Evolutionary conservation across 495 filamentous ascomycete genomes (phyloP), one percentile per base, ranked within the genome.

Genomic region (Trichoderma parareesei): DNA sequence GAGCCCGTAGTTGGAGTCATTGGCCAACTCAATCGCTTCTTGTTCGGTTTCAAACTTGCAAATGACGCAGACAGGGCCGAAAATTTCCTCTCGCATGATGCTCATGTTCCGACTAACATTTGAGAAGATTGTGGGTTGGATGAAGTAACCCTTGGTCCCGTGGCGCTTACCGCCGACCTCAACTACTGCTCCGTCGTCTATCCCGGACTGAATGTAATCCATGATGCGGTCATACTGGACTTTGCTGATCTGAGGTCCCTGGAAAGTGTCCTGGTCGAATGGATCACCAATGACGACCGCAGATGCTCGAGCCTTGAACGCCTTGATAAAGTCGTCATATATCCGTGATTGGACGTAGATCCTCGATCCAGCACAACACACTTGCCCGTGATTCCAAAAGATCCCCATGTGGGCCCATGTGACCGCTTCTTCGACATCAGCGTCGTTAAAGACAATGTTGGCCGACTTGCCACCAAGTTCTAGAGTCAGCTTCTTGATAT

Each of bases 141-240:
- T 94, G 82, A 94, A 96, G 84, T 89, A 96, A 67, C 92, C 92
- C 37, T 93, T 87, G 65, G 85, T 81, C 68, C 95, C 95, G 75
- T 90, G 88, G 70, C 95, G 93, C 71, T 87, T 87, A 73, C 94
- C 94, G 75, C 94, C 94, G 38, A 81, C 79, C 69, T 88, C 91
- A 67, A 98, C 79, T 59, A 82, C 97, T 61, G 94, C 94, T 71
- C 94, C 94, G 66, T 83, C 86, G 69, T 89, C 82, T 84, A 92
- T 94, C 68, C 94, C 94, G 70, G 86, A 79, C 73, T 97, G 80
- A 75, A 98, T 98, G 83, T 98, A 98, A 72, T 87, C 85, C 94
- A 98, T 98, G 78, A 98, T 95, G 66, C 92, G 90, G 79, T 98
- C 93, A 70, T 89, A 98, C 79, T 98, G 94, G 41, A 96, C 80